phyloP scores from a whole-genome alignment of 1,284 basidiomycete genomes.

The Malassezia equina region DNA sequence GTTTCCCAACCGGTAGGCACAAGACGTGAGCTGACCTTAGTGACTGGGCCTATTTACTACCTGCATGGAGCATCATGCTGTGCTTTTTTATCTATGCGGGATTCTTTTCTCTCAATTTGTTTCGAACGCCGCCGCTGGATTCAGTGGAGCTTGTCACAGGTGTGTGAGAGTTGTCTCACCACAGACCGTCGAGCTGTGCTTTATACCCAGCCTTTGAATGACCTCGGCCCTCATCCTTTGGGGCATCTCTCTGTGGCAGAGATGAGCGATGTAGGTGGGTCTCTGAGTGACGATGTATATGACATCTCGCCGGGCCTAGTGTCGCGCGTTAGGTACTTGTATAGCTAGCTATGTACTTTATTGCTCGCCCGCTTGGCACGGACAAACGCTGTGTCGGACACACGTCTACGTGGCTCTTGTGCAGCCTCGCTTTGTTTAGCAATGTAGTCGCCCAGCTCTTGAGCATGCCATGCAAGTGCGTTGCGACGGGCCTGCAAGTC shows the following conservation, averaged over 20 bases:
- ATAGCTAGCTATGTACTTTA: background rate
- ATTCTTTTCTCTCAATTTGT: constrained; percentile 18
- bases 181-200: background rate
- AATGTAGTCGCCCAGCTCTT: background rate
- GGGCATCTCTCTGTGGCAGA: background rate
- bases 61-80: constrained; percentile 20
- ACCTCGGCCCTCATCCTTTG: background rate
- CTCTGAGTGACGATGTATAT: constrained; percentile 17
- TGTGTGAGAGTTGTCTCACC: background rate
- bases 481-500: background rate
- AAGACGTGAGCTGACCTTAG: constrained; percentile 2
- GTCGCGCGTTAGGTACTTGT: constrained; percentile 9
- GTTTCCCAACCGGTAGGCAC: constrained; percentile 21
- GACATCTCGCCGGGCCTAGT: constrained; percentile 18
- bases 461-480: background rate
- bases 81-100: constrained; percentile 16
- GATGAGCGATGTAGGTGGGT: background rate
- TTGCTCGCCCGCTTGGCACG: background rate
- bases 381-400: background rate
- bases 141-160: constrained; percentile 17
- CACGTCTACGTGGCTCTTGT: background rate
- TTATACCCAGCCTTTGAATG: background rate
- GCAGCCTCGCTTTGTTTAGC: background rate
- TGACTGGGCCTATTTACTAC: constrained; percentile 24
- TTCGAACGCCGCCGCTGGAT: constrained; percentile 13